Evolutionary conservation across 192 early-diverging fungal species (phyloP).

Genomic region (Piromyces finnis): DNA sequence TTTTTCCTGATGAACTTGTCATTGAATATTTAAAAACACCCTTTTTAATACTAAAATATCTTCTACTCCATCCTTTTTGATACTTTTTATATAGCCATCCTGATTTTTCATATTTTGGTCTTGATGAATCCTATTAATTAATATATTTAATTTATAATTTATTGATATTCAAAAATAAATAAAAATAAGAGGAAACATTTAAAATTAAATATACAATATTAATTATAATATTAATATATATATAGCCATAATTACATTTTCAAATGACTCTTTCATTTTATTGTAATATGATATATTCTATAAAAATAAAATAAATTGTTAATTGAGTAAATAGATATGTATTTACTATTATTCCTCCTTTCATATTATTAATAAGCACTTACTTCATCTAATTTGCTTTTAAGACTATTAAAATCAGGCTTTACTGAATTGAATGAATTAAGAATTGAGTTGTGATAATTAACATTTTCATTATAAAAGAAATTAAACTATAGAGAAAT

Average conservation of each 20-base stretch:
- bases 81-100: neutral
- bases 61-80: neutral
- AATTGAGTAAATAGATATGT: no score
- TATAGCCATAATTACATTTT: neutral
- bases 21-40: neutral
- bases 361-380: neutral
- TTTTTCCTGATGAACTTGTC: constrained; percentile 9
- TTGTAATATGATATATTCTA: neutral
- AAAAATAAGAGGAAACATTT: no score
- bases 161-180: no score
- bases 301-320: no score
- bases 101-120: neutral
- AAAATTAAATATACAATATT: no score
- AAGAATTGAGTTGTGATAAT: neutral
- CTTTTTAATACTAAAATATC: neutral
- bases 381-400: neutral
- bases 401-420: neutral
- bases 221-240: no score
- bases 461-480: neutral
- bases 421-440: neutral
- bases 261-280: neutral
- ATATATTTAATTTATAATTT: no score
- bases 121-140: neutral
- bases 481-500: neutral
- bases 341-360: no score